Base-by-base conservation (phyloP, 2,329 filamentous ascomycete species). In the Xylaria sp. region DNA sequence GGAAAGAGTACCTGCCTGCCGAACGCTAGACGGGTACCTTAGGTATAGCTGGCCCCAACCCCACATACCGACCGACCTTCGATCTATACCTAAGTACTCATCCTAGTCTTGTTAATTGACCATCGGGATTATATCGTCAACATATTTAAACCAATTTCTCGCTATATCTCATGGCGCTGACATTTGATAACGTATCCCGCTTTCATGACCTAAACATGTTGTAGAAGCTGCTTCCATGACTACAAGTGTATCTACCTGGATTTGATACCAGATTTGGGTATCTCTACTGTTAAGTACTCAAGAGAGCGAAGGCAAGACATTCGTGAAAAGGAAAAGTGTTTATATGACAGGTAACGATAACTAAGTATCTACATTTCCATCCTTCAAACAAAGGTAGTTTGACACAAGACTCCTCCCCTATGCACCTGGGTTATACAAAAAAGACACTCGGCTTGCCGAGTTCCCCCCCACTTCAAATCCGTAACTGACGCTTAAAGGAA, bases 341-440 rank as follows among this genome's bases (percentile, higher is more conserved):
- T 64, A 36, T 67, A 13, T 49, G 48, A 57, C 36, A 36, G 28
- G 42, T 67, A 59, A 65, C 49, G 28, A 56, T 9, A 40, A 23
- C 42, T 20, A 23, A 56, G 42, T 68, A 65, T 66, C 51, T 60
- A 66, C 62, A 48, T 36, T 65, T 62, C 33, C 26, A 38, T 59
- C 36, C 58, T 40, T 58, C 62, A 54, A 48, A 10, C 33, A 62
- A 59, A 23, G 62, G 31, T 28, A 23, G 20, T 33, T 31, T 3
- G 49, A 53, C 15, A 53, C 23, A 31, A 33, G 49, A 53, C 49
- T 53, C 49, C 46, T 51, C 65, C 40, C 31, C 38, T 40, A 58
- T 64, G 33, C 28, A 56, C 56, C 31, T 46, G 17, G 40, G 38
- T 57, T 26, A 53, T 58, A 40, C 54, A 58, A 4, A 58, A 4